Conservation (phyloP, 805 yeast genomes). For the Candida silvatica region DNA sequence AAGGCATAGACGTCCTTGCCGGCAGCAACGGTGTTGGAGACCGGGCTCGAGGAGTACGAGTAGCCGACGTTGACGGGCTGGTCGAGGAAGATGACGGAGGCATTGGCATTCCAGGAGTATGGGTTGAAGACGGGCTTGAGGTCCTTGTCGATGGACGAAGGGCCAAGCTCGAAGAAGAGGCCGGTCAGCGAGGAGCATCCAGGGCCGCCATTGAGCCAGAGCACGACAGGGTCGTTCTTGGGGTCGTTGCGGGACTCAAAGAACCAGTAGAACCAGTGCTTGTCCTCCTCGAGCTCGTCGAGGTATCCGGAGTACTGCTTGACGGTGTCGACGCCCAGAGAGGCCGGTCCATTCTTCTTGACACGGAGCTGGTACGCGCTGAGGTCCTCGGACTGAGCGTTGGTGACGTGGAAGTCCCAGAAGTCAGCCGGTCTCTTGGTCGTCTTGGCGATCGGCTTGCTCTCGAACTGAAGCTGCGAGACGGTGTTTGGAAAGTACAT, state of each 20-base stretch:
- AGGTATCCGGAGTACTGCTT: slow-evolving; percentile 70
- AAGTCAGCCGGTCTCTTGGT: slow-evolving; percentile 23
- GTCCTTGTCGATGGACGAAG: slow-evolving; percentile 59
- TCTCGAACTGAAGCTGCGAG: slow-evolving; percentile 36
- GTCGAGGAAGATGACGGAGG: slow-evolving; percentile 83
- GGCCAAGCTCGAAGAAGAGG: slow-evolving; percentile 85
- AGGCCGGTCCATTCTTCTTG: slow-evolving; percentile 37
- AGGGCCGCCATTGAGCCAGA: slow-evolving; percentile 95
- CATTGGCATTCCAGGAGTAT: slow-evolving; percentile 85
- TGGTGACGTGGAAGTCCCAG: slow-evolving; percentile 26
- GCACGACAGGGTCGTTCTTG: slow-evolving; percentile 69
- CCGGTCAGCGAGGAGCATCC: slow-evolving; percentile 94
- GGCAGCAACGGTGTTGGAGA: slow-evolving; percentile 70
- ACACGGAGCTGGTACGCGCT: slow-evolving; percentile 42
- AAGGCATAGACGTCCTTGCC: slow-evolving; percentile 84
- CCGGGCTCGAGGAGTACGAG: slow-evolving; percentile 61
- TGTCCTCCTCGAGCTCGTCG: slow-evolving; percentile 59
- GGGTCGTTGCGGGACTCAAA: slow-evolving; percentile 92
- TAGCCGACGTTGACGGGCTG: slow-evolving; percentile 94
- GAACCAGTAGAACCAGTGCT: slow-evolving; percentile 89
- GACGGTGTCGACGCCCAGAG: slow-evolving; percentile 51
- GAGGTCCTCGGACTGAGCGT: slow-evolving; percentile 21
- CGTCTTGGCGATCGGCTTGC: slow-evolving; percentile 38
- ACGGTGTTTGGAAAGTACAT: slow-evolving; percentile 50
- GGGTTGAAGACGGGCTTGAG: slow-evolving; percentile 72